Conservation (phyloP, 2,329 filamentous ascomycete genomes). For the Shiraia sp. region DNA sequence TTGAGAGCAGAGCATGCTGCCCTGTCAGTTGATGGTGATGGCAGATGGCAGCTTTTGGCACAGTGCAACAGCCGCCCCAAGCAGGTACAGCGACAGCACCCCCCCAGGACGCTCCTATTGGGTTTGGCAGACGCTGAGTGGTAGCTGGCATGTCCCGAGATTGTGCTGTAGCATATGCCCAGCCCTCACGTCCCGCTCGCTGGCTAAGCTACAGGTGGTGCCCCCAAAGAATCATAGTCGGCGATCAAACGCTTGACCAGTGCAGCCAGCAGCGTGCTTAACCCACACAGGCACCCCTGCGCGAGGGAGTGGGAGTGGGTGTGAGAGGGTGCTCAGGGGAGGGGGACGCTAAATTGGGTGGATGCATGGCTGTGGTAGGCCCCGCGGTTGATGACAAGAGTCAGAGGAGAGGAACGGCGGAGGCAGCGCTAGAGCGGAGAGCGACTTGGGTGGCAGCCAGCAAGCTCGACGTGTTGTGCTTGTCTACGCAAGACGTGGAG, state of each 20-base stretch:
- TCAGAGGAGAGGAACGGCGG: conserved; percentile 20
- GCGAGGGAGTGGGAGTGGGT: no score
- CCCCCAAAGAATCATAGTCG: conserved; percentile 36
- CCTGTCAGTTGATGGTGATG: background rate
- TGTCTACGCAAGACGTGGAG: conserved; percentile 30
- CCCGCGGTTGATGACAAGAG: conserved; percentile 22
- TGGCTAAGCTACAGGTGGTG: conserved; percentile 26
- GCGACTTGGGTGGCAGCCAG: conserved; percentile 10
- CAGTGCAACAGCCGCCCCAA: conserved; percentile 20
- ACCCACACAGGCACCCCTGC: no score
- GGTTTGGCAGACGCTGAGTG: conserved; percentile 6
- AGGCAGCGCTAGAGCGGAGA: conserved; percentile 22
- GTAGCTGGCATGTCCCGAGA: conserved; percentile 25
- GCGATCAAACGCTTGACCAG: conserved; percentile 47
- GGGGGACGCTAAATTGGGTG: conserved; percentile 35
- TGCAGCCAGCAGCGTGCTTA: conserved; percentile 23
- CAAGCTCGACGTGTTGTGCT: no score
- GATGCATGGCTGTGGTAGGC: conserved; percentile 12
- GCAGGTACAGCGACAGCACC: conserved; percentile 28
- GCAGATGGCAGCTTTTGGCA: background rate
- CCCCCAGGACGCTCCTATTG: conserved; percentile 10
- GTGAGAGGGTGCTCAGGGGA: no score
- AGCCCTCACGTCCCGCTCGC: conserved; percentile 26
- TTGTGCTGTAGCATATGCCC: conserved; percentile 16
- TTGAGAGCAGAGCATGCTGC: background rate